Evolutionary conservation across 768 basidiomycete species (phyloP), one percentile per base, ranked within the genome.

Genomic region (Tylopilus intermedius): DNA sequence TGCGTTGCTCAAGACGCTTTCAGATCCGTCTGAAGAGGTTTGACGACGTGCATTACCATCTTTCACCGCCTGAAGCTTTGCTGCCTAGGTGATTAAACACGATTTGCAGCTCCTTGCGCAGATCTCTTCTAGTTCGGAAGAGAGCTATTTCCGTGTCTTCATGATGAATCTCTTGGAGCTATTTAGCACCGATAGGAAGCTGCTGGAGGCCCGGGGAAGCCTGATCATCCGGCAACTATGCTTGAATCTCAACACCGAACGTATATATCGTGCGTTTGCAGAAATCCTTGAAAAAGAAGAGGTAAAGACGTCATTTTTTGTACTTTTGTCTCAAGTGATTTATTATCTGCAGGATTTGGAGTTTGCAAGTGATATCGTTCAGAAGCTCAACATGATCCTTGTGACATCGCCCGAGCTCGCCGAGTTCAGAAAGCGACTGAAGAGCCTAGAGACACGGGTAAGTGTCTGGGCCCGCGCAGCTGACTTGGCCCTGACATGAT

Each of bases 261-360:
- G 86, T 54, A 97, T 99, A 65, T 99, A 96, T 67, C 78, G 90
- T 42, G 91, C 93, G 0, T 92, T 97, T 65, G 95, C 96, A 0
- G 96, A 98, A 73, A 94, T 99, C 33, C 68, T 99, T 59, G 96
- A 98, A 73, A 94, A 94, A 67, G 96, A 99, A 73, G 96, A 98
- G 74, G 94, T 93, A 57, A 47, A 79, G 65, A 0, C 44, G 3
- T 42, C 8, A 14, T 10, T 18, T 43, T 21, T 49, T 4, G 26
- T 5, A 15, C 27, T 43, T 18, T 35, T 18, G 21, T 18, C n/a
- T 35, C 22, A 9, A 42, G 14, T 50, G 30, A 30, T 26, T 46
- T 55, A 43, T 29, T 13, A 9, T 14, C 5, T 37, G 27, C 54
- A 95, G 92, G 96, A 99, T 67, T 80, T 98, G 39, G 96, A 98